These are phyloP conservation scores for Calvatia gigantea DNA, from an alignment of 768 basidiomycete genomes.

Conservation along the genomic window DNA sequence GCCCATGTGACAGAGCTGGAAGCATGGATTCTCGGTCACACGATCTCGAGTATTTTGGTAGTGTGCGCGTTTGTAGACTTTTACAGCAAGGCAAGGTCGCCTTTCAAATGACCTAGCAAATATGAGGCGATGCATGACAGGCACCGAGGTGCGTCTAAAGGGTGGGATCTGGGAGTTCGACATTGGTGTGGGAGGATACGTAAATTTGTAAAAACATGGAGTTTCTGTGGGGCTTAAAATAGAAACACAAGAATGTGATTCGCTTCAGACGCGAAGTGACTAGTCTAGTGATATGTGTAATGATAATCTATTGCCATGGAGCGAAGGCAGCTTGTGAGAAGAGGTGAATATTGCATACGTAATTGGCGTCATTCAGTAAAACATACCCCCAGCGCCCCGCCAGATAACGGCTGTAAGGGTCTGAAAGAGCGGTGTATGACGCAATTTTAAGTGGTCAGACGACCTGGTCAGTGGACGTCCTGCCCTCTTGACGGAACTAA, in stretches of 20 bases:
- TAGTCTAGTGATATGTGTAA: too few species aligned
- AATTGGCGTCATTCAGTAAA: neutral
- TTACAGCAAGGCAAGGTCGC: conserved; percentile 4
- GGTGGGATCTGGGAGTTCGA: neutral
- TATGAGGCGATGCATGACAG: neutral
- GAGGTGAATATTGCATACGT: neutral
- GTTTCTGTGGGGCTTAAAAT: neutral
- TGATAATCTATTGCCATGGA: neutral
- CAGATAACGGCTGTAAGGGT: neutral
- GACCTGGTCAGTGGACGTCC: neutral
- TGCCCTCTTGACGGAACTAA: neutral
- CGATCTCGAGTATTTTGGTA: conserved; percentile 12
- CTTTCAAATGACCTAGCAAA: neutral
- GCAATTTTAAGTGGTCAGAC: neutral
- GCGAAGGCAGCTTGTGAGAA: neutral
- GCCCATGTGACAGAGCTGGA: neutral
- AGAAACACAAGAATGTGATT: conserved; percentile 2
- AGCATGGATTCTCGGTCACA: conserved; percentile 5
- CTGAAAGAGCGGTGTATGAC: neutral
- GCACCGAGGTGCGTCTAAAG: neutral
- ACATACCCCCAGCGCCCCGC: neutral
- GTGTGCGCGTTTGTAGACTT: conserved; percentile 2
- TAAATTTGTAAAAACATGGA: neutral
- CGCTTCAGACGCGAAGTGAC: neutral
- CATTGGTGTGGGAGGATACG: too few species aligned